Percentiles rank a stretch among this genome's conserved stretches.
Conservation (phyloP, 2,329 filamentous ascomycete genomes). For the Ceratocystiopsis sp. region DNA sequence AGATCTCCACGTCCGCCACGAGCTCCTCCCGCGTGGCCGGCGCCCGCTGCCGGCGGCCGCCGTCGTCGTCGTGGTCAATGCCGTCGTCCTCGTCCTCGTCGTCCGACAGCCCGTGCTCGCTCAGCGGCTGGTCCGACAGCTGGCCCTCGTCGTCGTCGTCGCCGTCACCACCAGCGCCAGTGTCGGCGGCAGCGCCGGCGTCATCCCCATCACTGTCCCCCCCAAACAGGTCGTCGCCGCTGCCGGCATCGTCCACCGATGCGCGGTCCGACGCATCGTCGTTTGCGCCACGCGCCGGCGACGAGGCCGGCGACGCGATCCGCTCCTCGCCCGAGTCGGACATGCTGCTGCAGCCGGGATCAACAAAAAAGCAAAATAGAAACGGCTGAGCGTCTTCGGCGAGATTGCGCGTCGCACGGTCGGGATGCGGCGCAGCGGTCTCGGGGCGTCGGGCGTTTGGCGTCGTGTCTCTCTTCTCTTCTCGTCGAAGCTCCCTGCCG, state of each 20-base stretch:
- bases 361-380: no score
- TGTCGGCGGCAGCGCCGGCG: constrained; percentile 46
- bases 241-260: constrained; percentile 3
- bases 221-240: constrained; percentile 10
- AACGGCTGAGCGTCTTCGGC: no score
- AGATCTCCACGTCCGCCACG: constrained; percentile 47
- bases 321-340: constrained; percentile 9
- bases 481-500: no score
- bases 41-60: constrained; percentile 11
- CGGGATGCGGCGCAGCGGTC: no score
- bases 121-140: constrained; percentile 41
- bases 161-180: constrained; percentile 34
- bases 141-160: constrained; percentile 45
- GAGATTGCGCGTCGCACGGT: no score
- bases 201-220: constrained; percentile 24
- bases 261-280: no score
- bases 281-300: not conserved
- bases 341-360: constrained; percentile 6
- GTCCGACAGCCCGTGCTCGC: constrained; percentile 42
- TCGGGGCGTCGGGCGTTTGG: no score
- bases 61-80: constrained; percentile 25
- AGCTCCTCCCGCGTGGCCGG: constrained; percentile 33
- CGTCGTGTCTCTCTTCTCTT: no score
- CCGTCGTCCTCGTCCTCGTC: constrained; percentile 24
- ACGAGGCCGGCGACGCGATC: constrained; percentile 6